Evolutionary conservation across 305 asterid species (phyloP).

Genomic region (Fraxinus sp.): DNA sequence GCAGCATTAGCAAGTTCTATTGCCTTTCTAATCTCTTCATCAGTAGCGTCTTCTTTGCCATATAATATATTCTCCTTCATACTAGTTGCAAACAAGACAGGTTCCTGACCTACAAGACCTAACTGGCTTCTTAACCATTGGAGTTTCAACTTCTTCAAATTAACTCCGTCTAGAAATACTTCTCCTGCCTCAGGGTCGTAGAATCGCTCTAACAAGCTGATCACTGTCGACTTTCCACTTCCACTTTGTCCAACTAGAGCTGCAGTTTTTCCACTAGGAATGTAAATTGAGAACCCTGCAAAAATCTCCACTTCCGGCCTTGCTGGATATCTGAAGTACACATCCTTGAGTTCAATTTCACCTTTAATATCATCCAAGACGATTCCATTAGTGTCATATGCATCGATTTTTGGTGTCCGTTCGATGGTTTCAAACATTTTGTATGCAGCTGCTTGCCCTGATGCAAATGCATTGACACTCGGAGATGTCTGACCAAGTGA

Average conservation of each 20-base stretch:
- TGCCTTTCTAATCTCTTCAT: conserved; percentile 62
- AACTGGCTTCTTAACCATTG: conserved; percentile 62
- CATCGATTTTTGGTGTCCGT: conserved; percentile 50
- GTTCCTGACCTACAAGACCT: conserved; percentile 82
- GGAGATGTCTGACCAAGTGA: conserved; percentile 67
- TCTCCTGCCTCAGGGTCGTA: conserved; percentile 77
- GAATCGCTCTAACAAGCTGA: conserved; percentile 68
- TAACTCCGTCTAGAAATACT: conserved; percentile 59
- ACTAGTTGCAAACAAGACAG: conserved; percentile 57
- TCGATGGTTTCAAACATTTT: conserved; percentile 61
- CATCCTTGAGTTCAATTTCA: conserved; percentile 55
- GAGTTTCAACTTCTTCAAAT: conserved; percentile 45
- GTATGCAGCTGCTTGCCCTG: conserved; percentile 60
- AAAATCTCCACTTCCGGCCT: conserved; percentile 59
- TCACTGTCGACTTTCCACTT: conserved; percentile 67
- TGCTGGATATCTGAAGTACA: conserved; percentile 63
- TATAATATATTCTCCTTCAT: conserved; percentile 62
- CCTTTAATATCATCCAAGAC: conserved; percentile 45
- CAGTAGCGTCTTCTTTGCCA: conserved; percentile 66
- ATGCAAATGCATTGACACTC: conserved; percentile 46
- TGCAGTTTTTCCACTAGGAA: conserved; percentile 51
- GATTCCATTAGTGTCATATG: conserved; percentile 34
- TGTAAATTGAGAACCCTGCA: conserved; percentile 42
- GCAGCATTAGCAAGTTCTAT: conserved; percentile 86
- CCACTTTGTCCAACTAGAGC: conserved; percentile 81